Evolutionary conservation across 352 stramenopile species (phyloP).

Genomic region (Peronospora tabacina): DNA sequence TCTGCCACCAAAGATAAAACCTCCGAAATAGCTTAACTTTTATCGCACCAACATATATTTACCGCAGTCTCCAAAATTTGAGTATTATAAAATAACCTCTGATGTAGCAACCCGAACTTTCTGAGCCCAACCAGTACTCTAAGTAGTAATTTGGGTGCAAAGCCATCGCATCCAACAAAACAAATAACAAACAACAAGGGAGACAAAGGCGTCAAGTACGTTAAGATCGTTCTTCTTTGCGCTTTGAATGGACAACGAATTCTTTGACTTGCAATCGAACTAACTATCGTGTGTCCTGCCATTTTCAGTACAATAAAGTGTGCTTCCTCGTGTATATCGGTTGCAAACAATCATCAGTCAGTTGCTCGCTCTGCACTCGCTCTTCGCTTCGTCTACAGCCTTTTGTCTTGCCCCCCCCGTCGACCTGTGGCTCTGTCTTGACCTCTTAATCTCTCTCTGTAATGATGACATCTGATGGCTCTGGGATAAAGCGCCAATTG

Average conservation of each 20-base stretch:
- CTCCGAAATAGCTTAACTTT: slow-evolving; percentile 6
- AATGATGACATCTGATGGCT: slow-evolving; percentile 15
- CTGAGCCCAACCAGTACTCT: not conserved
- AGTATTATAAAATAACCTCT: too few species aligned
- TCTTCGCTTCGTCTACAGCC: slow-evolving; percentile 4
- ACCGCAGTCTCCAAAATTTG: not conserved
- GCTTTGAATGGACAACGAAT: slow-evolving; percentile 3
- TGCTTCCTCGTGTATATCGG: slow-evolving; percentile 6
- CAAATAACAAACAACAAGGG: not conserved
- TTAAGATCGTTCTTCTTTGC: not conserved
- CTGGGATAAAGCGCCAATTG: slow-evolving; percentile 41
- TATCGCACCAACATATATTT: not conserved
- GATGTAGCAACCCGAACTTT: slow-evolving; percentile 2
- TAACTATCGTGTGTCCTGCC: slow-evolving; percentile 5
- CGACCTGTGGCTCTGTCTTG: slow-evolving; percentile 5
- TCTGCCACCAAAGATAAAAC: slow-evolving; percentile 38
- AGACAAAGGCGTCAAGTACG: slow-evolving; percentile 10
- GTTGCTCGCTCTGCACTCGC: slow-evolving; percentile 3
- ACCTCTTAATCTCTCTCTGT: slow-evolving; percentile 1
- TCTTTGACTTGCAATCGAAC: not conserved
- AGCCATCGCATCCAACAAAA: not conserved
- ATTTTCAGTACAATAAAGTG: slow-evolving; percentile 4
- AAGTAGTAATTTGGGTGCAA: slow-evolving; percentile 1
- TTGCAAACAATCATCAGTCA: slow-evolving; percentile 19
- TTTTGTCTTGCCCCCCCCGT: slow-evolving; percentile 3